Percentiles rank a stretch among this genome's conserved stretches.
These are phyloP conservation scores for Boletus rufocinnamomeus DNA, from an alignment of 768 basidiomycete species.

Conservation along the genomic window DNA sequence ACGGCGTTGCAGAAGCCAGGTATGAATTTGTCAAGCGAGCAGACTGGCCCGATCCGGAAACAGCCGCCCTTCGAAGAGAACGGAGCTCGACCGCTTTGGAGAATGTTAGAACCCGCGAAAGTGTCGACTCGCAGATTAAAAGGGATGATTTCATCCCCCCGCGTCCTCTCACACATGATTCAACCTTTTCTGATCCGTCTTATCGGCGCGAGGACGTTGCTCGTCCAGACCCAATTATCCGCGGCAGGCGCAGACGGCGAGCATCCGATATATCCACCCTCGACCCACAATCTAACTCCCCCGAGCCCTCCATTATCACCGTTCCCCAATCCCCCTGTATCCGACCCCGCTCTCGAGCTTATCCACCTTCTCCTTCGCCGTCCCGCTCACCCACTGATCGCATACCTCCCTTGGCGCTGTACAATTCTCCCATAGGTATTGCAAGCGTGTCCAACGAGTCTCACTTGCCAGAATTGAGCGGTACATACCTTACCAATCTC, in stretches of 20 bases:
- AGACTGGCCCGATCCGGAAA: constrained; percentile 82
- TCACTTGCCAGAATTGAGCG: constrained; percentile 2
- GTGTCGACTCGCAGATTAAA: constrained; percentile 24
- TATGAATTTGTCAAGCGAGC: constrained; percentile 84
- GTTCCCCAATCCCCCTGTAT: constrained; percentile 42
- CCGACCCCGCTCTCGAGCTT: constrained; percentile 47
- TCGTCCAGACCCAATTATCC: constrained; percentile 42
- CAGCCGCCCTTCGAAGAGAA: constrained; percentile 67
- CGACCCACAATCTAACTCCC: constrained; percentile 35
- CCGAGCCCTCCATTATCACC: constrained; percentile 21
- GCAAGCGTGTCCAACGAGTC: neutral
- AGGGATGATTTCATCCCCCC: constrained; percentile 29
- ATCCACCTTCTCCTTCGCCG: constrained; percentile 57
- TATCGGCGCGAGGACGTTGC: constrained; percentile 60
- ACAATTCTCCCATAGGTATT: constrained; percentile 18
- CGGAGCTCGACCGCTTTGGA: constrained; percentile 65
- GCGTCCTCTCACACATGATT: constrained; percentile 45
- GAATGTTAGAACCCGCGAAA: constrained; percentile 55
- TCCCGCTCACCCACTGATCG: constrained; percentile 43
- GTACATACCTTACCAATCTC: constrained; percentile 3
- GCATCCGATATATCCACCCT: constrained; percentile 41
- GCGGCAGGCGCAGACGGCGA: constrained; percentile 67
- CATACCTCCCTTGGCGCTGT: constrained; percentile 33
- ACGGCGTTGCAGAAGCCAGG: constrained; percentile 64
- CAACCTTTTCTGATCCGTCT: constrained; percentile 46